Conservation (phyloP, 2,329 filamentous ascomycete genomes). For the Penicillium sp. region DNA sequence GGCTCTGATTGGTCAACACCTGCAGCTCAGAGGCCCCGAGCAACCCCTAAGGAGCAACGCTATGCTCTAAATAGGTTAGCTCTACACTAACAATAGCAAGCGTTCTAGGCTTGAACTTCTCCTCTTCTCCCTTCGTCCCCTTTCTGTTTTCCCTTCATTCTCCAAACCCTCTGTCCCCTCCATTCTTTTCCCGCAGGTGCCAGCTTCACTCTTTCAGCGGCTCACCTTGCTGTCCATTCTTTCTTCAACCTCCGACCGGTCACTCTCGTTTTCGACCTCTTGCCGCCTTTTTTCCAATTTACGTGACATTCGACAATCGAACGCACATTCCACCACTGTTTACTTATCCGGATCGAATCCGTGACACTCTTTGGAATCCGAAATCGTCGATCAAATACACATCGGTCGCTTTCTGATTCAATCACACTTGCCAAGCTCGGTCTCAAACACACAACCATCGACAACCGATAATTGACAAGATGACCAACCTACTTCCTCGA, state of each 20-base stretch:
- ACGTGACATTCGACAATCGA: not conserved
- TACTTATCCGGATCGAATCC: conserved; percentile 18
- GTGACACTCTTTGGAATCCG: conserved; percentile 21
- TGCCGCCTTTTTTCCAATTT: conserved; percentile 11
- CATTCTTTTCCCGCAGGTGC: conserved; percentile 42
- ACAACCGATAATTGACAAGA: conserved; percentile 15
- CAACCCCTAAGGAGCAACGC: conserved; percentile 45
- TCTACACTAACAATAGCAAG: conserved; percentile 18
- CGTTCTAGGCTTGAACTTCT: conserved; percentile 12
- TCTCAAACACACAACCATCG: conserved; percentile 1
- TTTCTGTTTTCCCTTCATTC: conserved; percentile 27
- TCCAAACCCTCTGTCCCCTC: conserved; percentile 16
- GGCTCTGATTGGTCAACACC: conserved; percentile 7
- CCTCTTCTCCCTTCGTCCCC: conserved; percentile 20
- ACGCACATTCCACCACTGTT: conserved; percentile 2
- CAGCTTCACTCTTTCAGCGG: conserved; percentile 67
- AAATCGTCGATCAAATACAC: conserved; percentile 20
- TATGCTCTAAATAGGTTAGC: conserved; percentile 35
- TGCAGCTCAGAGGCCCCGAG: conserved; percentile 53
- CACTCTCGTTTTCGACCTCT: conserved; percentile 2
- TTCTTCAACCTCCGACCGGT: conserved; percentile 29
- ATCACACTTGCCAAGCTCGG: not conserved
- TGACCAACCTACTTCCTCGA: conserved; percentile 45
- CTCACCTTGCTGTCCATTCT: conserved; percentile 50
- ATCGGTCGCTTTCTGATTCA: not conserved